Percentiles rank a stretch among this genome's conserved stretches.
phyloP scores from a whole-genome alignment of 176 grass and related monocot genomes.

The Zizania latifolia region DNA sequence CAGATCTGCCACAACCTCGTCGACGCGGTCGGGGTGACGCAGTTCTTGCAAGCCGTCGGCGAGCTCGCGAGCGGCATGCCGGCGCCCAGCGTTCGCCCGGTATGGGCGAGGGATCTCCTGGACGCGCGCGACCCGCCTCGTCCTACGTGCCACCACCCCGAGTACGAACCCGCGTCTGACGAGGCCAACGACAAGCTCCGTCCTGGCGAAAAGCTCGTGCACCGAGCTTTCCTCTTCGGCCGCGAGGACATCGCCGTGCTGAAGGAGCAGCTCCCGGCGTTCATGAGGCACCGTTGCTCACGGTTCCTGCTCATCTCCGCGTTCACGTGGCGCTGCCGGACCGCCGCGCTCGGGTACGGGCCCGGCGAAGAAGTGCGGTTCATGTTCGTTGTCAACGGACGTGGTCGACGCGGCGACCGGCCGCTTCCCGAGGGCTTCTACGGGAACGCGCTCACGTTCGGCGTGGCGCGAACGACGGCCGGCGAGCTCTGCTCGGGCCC shows the following conservation, averaged over 20 bases:
- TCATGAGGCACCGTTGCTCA: background rate
- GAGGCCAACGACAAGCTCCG: conserved; percentile 6
- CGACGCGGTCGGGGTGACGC: conserved; percentile 25
- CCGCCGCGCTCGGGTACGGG: conserved; percentile 21
- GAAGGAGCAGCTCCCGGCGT: background rate
- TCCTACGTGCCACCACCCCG: background rate
- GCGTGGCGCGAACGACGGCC: conserved; percentile 21
- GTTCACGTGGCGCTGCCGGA: conserved; percentile 33
- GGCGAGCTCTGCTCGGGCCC: conserved; percentile 23
- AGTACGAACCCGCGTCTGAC: conserved; percentile 28
- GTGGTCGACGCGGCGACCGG: background rate
- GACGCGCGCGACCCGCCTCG: conserved; percentile 19
- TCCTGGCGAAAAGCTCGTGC: conserved; percentile 1
- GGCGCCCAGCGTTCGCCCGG: conserved; percentile 22
- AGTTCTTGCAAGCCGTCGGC: conserved; percentile 31
- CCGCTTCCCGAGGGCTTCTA: conserved; percentile 45
- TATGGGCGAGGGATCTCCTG: conserved; percentile 38
- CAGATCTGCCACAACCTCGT: conserved; percentile 36
- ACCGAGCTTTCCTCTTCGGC: conserved; percentile 26
- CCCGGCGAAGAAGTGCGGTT: conserved; percentile 26
- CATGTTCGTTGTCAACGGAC: conserved; percentile 35
- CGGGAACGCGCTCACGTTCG: conserved; percentile 37
- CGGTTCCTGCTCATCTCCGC: conserved; percentile 26
- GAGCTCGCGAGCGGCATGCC: conserved; percentile 21
- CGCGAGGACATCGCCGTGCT: background rate